Percentiles rank a stretch among this genome's conserved stretches.
Evolutionary conservation across 441 rosid genomes (phyloP).

Genomic region (Jatropha podagrica): DNA sequence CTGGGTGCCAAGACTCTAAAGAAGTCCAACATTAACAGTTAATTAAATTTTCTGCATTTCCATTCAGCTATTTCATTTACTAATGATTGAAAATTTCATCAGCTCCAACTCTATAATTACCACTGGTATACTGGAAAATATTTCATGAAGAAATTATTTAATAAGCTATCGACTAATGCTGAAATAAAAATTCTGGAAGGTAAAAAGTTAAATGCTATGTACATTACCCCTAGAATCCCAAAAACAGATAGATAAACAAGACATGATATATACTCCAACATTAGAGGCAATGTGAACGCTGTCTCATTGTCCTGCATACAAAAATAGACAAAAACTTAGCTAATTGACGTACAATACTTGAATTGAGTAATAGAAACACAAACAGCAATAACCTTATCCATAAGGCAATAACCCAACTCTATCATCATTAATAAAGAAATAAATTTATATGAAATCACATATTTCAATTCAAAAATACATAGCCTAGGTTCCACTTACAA

Average conservation of each 20-base stretch:
- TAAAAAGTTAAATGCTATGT: background rate
- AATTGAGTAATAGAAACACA: background rate
- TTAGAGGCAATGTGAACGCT: conserved; percentile 35
- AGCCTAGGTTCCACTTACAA: too few relatives aligned
- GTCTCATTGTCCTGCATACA: conserved; percentile 40
- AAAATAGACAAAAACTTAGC: conserved; percentile 9
- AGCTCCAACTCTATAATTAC: background rate
- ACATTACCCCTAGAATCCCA: conserved; percentile 85
- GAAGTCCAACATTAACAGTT: too few relatives aligned
- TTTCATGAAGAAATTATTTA: background rate
- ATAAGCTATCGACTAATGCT: conserved; percentile 7
- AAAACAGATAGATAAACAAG: conserved; percentile 74
- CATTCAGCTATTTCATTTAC: background rate
- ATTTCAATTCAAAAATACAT: too few relatives aligned
- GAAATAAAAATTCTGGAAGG: conserved; percentile 9
- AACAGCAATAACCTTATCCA: background rate
- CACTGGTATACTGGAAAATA: background rate
- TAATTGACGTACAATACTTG: conserved; percentile 1
- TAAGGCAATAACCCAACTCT: background rate
- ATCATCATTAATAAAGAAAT: background rate
- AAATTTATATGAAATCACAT: background rate
- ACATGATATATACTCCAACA: conserved; percentile 57
- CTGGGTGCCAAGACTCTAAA: background rate
- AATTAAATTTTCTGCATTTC: background rate
- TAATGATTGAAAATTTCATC: background rate